Conservation (phyloP, 441 rosid genomes). For the Populus trichocarpa region DNA sequence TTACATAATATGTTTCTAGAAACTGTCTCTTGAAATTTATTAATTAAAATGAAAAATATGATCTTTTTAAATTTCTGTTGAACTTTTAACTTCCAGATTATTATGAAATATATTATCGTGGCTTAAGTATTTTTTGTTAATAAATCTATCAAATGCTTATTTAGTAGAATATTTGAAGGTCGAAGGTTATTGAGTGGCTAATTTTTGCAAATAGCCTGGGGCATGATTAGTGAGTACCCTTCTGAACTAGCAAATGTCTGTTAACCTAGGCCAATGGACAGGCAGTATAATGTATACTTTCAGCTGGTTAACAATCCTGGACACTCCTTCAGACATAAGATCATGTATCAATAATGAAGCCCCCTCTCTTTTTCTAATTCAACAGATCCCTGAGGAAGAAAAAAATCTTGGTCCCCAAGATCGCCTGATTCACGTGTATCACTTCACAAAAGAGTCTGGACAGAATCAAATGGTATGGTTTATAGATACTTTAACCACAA, state of each 20-base stretch:
- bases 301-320: not conserved
- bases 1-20: not conserved
- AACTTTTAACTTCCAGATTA: not conserved
- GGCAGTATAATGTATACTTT: not conserved
- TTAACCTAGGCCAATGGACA: not conserved
- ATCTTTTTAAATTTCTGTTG: not conserved
- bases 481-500: constrained; percentile 16
- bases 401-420: constrained; percentile 78
- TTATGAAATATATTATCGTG: not conserved
- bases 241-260: not conserved
- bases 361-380: not conserved
- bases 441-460: constrained; percentile 74
- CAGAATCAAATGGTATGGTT: constrained; percentile 71
- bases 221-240: not conserved
- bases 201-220: not conserved
- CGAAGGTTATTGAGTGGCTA: not conserved
- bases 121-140: not conserved
- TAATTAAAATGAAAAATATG: not conserved
- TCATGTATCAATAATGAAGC: not conserved
- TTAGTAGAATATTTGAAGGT: not conserved
- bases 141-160: not conserved
- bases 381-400: constrained; percentile 95
- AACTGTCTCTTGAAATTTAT: not conserved
- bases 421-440: constrained; percentile 93
- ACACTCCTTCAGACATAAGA: not conserved